Evolutionary conservation across 495 filamentous ascomycete species (phyloP).

Genomic region (Aspergillus steynii): DNA sequence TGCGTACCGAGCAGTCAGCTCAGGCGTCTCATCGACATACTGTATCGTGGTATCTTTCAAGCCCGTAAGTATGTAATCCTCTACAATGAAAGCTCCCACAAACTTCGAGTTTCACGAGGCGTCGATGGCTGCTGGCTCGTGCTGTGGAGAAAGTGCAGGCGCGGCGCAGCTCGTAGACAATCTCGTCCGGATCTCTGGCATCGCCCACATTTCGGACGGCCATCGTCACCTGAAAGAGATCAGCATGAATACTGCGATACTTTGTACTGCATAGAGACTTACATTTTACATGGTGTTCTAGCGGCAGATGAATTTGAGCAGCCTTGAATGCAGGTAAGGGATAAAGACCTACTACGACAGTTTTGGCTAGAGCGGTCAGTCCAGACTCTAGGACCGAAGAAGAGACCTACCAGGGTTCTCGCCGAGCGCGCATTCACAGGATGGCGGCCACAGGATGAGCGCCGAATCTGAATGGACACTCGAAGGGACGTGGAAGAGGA

Average conservation of each 20-base stretch:
- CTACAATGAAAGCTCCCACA: too few species aligned
- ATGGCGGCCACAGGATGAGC: too few species aligned
- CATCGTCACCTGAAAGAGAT: slow-evolving; percentile 12
- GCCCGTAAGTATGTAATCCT: too few species aligned
- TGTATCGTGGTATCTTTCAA: neutral
- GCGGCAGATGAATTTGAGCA: neutral
- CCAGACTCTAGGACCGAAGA: neutral
- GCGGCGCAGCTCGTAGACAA: slow-evolving; percentile 12
- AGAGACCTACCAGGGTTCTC: slow-evolving; percentile 12
- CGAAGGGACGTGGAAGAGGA: too few species aligned
- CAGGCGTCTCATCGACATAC: slow-evolving; percentile 20
- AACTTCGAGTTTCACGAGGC: too few species aligned
- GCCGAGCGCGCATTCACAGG: slow-evolving; percentile 8
- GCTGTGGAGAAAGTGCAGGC: slow-evolving; percentile 12
- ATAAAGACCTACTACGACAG: slow-evolving; percentile 14
- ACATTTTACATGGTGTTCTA: slow-evolving; percentile 21
- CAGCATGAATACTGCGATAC: neutral
- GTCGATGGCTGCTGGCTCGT: neutral
- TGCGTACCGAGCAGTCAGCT: slow-evolving; percentile 7
- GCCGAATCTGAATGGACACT: too few species aligned
- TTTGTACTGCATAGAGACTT: neutral
- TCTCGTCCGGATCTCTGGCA: slow-evolving; percentile 17
- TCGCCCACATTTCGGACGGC: slow-evolving; percentile 16
- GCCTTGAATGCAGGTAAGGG: too few species aligned
- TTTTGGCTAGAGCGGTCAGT: slow-evolving; percentile 7